phyloP scores from a whole-genome alignment of 225 moss, liverwort and hornwort species.

The Polytrichum commune region DNA sequence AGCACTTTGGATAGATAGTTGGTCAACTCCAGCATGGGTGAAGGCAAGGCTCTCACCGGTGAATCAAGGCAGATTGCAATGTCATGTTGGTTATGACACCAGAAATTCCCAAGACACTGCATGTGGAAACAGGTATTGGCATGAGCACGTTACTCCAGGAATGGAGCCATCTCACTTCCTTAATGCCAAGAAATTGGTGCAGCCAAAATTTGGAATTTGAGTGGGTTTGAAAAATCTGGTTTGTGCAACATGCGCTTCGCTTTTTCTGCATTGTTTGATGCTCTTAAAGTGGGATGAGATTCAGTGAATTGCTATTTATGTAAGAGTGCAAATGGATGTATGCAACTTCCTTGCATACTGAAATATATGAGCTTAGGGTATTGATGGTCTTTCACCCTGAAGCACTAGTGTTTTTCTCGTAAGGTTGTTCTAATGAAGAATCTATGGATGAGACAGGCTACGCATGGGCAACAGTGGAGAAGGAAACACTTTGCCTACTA shows the following conservation, averaged over 20 bases:
- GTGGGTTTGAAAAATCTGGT: neutral
- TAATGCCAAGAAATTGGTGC: neutral
- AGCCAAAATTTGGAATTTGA: neutral
- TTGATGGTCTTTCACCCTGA: neutral
- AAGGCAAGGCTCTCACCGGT: neutral
- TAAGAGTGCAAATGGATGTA: neutral
- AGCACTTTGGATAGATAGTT: neutral
- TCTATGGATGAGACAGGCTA: slow-evolving; percentile 4
- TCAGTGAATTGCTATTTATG: neutral
- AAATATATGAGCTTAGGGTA: neutral
- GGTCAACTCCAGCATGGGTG: slow-evolving; percentile 12
- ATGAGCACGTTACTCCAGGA: slow-evolving; percentile 1
- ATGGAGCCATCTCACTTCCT: neutral
- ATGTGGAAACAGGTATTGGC: neutral
- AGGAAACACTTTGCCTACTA: neutral
- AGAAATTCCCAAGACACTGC: neutral
- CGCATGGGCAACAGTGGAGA: neutral
- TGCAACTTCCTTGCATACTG: neutral
- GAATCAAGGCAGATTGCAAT: slow-evolving; percentile 3
- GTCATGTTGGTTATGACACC: neutral
- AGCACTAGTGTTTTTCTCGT: neutral
- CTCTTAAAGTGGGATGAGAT: neutral
- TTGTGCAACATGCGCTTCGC: neutral
- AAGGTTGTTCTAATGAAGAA: slow-evolving; percentile 10
- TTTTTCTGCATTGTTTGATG: slow-evolving; percentile 4